phyloP scores from a whole-genome alignment of 345 rosid species.

The Eucalyptus pumila region DNA sequence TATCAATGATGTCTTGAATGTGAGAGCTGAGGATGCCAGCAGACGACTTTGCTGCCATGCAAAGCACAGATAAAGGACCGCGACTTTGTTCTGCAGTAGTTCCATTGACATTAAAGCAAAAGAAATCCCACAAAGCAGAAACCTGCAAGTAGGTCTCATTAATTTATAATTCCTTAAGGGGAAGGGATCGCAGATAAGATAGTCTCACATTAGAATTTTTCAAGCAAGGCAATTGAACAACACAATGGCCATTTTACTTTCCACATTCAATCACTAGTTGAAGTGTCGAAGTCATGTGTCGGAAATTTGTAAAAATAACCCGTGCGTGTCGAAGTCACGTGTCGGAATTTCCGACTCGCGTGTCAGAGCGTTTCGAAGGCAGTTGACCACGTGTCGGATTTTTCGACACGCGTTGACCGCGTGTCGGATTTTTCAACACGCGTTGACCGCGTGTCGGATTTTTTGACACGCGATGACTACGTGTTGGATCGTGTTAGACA shows the following conservation, averaged over 20 bases:
- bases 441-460: too few species aligned
- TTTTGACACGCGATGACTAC: too few species aligned
- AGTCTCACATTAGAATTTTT: not conserved
- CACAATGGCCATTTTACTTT: not conserved
- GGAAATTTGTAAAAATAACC: too few species aligned
- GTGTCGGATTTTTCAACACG: too few species aligned
- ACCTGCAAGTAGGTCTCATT: constrained; percentile 29
- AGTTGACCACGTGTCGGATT: too few species aligned
- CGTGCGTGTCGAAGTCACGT: too few species aligned
- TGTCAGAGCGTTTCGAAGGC: too few species aligned
- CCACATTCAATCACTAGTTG: not conserved
- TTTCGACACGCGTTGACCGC: too few species aligned
- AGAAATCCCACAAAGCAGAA: constrained; percentile 93
- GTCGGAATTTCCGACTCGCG: too few species aligned
- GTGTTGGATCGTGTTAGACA: too few species aligned
- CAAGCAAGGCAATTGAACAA: not conserved
- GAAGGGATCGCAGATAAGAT: not conserved
- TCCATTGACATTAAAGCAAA: constrained; percentile 87
- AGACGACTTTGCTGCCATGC: constrained; percentile 97
- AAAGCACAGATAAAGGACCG: constrained; percentile 80
- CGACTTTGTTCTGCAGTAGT: constrained; percentile 87
- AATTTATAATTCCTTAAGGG: not conserved
- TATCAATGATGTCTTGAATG: constrained; percentile 90
- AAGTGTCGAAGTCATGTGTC: too few species aligned
- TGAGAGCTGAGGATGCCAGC: constrained; percentile 70